These are phyloP conservation scores for Chaetomium olivaceum DNA, from an alignment of 2,329 filamentous ascomycete genomes.

Conservation along the genomic window DNA sequence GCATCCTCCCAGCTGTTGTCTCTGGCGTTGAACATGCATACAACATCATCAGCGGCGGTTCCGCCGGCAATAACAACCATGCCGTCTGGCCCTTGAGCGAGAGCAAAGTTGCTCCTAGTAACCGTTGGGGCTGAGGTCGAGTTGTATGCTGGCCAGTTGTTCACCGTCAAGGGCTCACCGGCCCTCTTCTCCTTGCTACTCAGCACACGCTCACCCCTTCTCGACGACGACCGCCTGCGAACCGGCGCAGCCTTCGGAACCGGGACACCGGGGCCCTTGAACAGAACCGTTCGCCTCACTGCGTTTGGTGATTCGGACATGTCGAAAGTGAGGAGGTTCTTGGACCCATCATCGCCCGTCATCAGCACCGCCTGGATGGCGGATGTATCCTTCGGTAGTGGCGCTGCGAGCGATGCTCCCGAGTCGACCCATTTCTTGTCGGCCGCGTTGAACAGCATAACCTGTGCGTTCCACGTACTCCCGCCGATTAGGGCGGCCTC, in stretches of 20 bases:
- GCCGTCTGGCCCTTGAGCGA: conserved; percentile 67
- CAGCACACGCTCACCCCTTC: conserved; percentile 37
- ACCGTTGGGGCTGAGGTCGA: conserved; percentile 65
- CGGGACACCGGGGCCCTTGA: conserved; percentile 59
- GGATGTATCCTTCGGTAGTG: conserved; percentile 59
- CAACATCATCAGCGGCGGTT: conserved; percentile 58
- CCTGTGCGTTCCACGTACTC: conserved; percentile 60
- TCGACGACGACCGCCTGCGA: conserved; percentile 37
- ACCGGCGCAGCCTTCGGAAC: conserved; percentile 50
- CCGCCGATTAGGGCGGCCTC: conserved; percentile 77
- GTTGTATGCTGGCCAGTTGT: conserved; percentile 78
- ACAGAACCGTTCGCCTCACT: conserved; percentile 69
- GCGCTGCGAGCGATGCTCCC: conserved; percentile 61
- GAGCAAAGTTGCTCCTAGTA: conserved; percentile 66
- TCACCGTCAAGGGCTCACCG: conserved; percentile 54
- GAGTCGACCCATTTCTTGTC: conserved; percentile 66
- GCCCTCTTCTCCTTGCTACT: conserved; percentile 23
- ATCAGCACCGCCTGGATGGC: conserved; percentile 64
- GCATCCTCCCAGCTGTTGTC: conserved; percentile 79
- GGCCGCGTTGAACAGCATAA: conserved; percentile 69
- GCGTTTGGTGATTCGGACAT: conserved; percentile 71
- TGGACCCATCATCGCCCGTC: conserved; percentile 73
- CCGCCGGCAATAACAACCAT: conserved; percentile 80
- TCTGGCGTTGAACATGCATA: conserved; percentile 76
- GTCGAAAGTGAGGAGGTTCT: conserved; percentile 77